Evolutionary conservation across 2,329 filamentous ascomycete genomes (phyloP), one percentile per base, ranked within the genome.

Genomic region (Xylariomycetidae sp.): DNA sequence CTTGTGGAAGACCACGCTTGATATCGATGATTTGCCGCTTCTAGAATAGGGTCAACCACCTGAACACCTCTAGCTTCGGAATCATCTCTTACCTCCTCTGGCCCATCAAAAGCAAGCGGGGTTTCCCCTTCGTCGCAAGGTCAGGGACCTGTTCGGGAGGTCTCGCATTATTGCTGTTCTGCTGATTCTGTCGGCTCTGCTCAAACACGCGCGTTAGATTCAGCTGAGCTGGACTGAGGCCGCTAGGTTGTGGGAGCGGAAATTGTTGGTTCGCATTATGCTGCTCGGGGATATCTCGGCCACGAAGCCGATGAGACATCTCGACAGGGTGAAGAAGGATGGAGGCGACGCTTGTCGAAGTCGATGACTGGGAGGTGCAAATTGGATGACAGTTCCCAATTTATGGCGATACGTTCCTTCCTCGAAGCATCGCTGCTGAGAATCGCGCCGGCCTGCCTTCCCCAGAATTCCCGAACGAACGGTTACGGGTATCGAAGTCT

Each of bases 1-100:
- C 59, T 98, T 98, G 63, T 96, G 89, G 54, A 98, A 96, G n/a
- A 98, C 90, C 29, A 98, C 93, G 54, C 88, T 96, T 17, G 89
- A 92, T 56, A 98, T 96, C 5, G 92, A 98, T 1, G 92, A 96
- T 59, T 98, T 98, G 40, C 92, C 92, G 56, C 89, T 95, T 66
- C 92, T 98, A 47, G 15, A 25, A 28, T 19, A 22, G 28, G 40
- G 43, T 51, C 51, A 40, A 35, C 13, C 12, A 15, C 19, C 36
- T 32, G 28, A 25, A n/a, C n/a, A n/a, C n/a, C n/a, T n/a, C n/a
- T n/a, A n/a, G n/a, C n/a, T n/a, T n/a, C n/a, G n/a, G n/a, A 7
- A 10, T 28, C 13, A 16, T 5, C 31, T 55, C 68, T 49, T 67
- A 94, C 92, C 90, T 82, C 67, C 89, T 78, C 63, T 95, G 85